Conservation (phyloP, 1,284 basidiomycete species). For the Earliella scabrosa region DNA sequence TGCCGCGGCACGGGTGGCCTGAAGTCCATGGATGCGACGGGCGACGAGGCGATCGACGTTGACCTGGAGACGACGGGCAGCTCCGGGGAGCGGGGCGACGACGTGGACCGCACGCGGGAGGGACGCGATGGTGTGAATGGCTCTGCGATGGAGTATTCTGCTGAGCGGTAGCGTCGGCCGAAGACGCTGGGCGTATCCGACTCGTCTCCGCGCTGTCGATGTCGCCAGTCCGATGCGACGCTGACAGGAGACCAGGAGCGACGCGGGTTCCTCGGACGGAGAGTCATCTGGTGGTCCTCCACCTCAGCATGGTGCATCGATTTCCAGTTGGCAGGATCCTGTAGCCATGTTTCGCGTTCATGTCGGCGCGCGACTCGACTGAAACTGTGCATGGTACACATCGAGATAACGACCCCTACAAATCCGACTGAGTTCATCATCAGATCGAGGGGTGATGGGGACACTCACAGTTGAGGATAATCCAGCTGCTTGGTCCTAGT, state of each 20-base stretch:
- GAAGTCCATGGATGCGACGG: conserved; percentile 21
- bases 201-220: conserved; percentile 13
- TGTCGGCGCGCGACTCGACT: conserved; percentile 64
- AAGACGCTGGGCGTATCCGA: conserved; percentile 15
- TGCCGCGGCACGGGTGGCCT: conserved; percentile 8
- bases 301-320: conserved; percentile 33
- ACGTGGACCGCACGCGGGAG: conserved; percentile 16
- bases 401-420: conserved; percentile 60
- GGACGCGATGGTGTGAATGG: conserved; percentile 11
- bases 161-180: conserved; percentile 8
- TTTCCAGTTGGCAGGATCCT: conserved; percentile 51
- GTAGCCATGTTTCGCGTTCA: conserved; percentile 60
- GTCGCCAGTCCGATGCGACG: conserved; percentile 23
- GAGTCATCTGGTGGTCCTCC: conserved; percentile 27
- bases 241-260: conserved; percentile 31
- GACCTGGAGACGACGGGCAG: conserved; percentile 15
- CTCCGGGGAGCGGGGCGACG: conserved; percentile 12
- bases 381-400: conserved; percentile 65
- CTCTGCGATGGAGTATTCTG: conserved; percentile 8
- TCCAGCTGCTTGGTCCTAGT: conserved; percentile 54
- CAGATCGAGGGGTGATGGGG: not conserved
- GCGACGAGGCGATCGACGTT: conserved; percentile 21
- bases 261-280: conserved; percentile 23
- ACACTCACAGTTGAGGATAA: conserved; percentile 57
- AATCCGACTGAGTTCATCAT: conserved; percentile 6